Base-by-base conservation (phyloP, 2,329 filamentous ascomycete genomes). In the Xylariaceae sp. region DNA sequence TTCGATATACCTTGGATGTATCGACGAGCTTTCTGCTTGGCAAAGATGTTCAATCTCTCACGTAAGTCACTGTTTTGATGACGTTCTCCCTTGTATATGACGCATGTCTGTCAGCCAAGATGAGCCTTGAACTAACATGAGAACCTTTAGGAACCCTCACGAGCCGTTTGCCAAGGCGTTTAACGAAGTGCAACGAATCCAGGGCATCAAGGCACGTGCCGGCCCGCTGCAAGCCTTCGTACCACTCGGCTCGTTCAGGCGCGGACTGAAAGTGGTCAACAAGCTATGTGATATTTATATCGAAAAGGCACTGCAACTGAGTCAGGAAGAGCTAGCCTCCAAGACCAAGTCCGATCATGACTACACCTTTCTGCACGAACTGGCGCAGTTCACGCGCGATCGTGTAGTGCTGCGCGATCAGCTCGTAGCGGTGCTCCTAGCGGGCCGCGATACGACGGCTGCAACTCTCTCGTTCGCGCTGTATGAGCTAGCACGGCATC, bases 1-100 rank as follows among this genome's bases (percentile, higher is more conserved):
- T 91, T 77, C 82, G 89, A n/a, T 88, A 87, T 69, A 92, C 91
- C 0, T 80, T 97, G 34, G 92, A 96, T 73, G 87, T 89, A 6
- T 86, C 90, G 1, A 96, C 92, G 0, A 89, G 95, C 67, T 96
- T 96, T 71, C 76, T 97, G 34, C 82, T 96, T 2, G 92, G 92
- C 2, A 79, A 86, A 62, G 88, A 88, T 63, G 87, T 92, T 17
- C 83, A 82, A 68, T 82, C 80, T 35, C 74, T 85, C n/a, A 78
- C 77, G 80, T 82, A 68, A 69, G 74, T 61, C 13, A 4, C 18
- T 10, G 23, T 13, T 45, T 49, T 11, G 6, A 57, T 34, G 23
- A 8, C 11, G 17, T 49, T 49, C 37, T 49, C 18, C 30, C 59
- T 2, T 11, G 51, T 15, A 30, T 30, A 30, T 30, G 17, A n/a